Evolutionary conservation across 2,329 filamentous ascomycete species (phyloP).

Genomic region (Cryphonectria carpinicola): DNA sequence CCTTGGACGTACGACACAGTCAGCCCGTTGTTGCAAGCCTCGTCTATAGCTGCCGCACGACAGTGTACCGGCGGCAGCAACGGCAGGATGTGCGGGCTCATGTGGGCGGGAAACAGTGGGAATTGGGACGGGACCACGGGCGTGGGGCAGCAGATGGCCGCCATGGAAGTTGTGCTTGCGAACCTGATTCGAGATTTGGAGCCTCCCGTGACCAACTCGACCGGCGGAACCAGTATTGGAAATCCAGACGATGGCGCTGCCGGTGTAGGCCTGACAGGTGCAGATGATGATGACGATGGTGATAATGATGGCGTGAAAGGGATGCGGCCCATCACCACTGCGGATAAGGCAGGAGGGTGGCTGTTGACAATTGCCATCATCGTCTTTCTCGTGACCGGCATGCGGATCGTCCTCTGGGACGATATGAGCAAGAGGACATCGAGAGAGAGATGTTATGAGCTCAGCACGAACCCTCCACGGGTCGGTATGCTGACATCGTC

Average conservation of each 20-base stretch:
- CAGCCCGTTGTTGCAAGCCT: slow-evolving; percentile 57
- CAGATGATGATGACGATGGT: slow-evolving; percentile 24
- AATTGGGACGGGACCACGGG: slow-evolving; percentile 63
- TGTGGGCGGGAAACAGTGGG: slow-evolving; percentile 56
- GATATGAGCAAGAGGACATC: slow-evolving; percentile 15
- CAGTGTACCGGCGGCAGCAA: slow-evolving; percentile 63
- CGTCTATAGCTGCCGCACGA: slow-evolving; percentile 59
- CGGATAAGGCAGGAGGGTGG: slow-evolving; percentile 70
- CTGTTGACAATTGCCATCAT: slow-evolving; percentile 54
- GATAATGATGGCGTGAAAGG: slow-evolving; percentile 32
- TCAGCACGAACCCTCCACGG: slow-evolving; percentile 3
- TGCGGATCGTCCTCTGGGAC: slow-evolving; percentile 25
- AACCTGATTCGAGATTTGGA: slow-evolving; percentile 56
- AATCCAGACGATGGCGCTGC: slow-evolving; percentile 47
- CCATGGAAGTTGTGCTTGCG: slow-evolving; percentile 66
- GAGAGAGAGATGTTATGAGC: slow-evolving; percentile 17
- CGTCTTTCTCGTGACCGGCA: slow-evolving; percentile 17
- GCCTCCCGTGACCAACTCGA: slow-evolving; percentile 51
- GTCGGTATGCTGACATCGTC: neutral
- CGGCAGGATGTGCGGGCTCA: slow-evolving; percentile 61
- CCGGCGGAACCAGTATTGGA: slow-evolving; percentile 61
- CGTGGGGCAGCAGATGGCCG: slow-evolving; percentile 73
- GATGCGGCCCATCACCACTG: slow-evolving; percentile 52
- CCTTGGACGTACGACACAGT: slow-evolving; percentile 59
- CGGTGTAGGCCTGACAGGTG: slow-evolving; percentile 47